These are phyloP conservation scores for Leptodontidium sp. DNA, from an alignment of 2,329 filamentous ascomycete genomes.

Conservation along the genomic window DNA sequence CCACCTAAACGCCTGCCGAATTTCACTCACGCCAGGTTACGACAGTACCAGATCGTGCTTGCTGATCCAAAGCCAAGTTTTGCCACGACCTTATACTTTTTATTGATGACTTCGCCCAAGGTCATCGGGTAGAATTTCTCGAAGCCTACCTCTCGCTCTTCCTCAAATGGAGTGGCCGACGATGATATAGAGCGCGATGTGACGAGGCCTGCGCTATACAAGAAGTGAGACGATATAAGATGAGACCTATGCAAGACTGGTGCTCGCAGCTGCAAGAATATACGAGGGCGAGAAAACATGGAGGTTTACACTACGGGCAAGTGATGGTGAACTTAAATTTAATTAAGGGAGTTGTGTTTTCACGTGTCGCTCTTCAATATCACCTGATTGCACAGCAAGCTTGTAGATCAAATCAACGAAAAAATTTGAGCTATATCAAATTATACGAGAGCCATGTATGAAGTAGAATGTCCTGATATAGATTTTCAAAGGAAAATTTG, in stretches of 20 bases:
- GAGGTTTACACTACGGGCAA: not conserved
- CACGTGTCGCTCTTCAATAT: too few relatives aligned
- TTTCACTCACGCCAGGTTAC: constrained; percentile 46
- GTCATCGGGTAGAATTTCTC: constrained; percentile 40
- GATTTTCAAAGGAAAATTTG: too few relatives aligned
- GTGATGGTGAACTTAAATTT: not conserved
- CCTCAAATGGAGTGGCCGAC: constrained; percentile 37
- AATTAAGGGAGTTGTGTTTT: too few relatives aligned
- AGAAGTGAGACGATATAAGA: constrained; percentile 34
- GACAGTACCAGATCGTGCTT: constrained; percentile 50
- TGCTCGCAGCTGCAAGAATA: constrained; percentile 36
- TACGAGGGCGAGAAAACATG: constrained; percentile 32
- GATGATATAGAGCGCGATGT: constrained; percentile 35
- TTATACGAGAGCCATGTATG: too few relatives aligned
- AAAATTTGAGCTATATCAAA: too few relatives aligned
- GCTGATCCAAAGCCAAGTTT: constrained; percentile 53
- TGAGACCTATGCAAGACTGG: constrained; percentile 36
- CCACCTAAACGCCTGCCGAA: constrained; percentile 26
- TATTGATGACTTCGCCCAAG: constrained; percentile 41
- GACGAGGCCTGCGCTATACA: constrained; percentile 32
- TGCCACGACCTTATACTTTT: constrained; percentile 50
- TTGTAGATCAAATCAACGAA: too few relatives aligned
- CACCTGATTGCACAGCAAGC: too few relatives aligned
- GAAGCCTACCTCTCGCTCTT: constrained; percentile 38
- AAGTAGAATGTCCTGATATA: too few relatives aligned